phyloP scores from a whole-genome alignment of 768 basidiomycete genomes.

The Boletus sp. region DNA sequence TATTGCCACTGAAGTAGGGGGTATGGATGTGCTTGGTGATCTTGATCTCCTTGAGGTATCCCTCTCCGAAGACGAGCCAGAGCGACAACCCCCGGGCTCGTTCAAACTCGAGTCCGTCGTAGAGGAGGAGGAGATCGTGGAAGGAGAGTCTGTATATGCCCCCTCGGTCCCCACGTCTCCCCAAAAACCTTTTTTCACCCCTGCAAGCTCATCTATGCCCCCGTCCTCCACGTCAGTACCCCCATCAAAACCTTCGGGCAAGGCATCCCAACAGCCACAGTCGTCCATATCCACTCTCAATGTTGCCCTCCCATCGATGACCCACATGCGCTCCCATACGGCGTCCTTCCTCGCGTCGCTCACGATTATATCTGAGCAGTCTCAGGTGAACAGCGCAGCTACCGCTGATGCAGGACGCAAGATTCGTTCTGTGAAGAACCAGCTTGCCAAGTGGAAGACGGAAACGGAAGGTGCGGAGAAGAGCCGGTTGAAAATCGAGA shows the following conservation, averaged over 20 bases:
- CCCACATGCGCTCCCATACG: conserved; percentile 71
- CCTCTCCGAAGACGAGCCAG: conserved; percentile 30
- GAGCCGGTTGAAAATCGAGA: conserved; percentile 71
- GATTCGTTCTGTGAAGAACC: conserved; percentile 82
- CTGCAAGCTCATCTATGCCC: conserved; percentile 44
- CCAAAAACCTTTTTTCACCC: conserved; percentile 57
- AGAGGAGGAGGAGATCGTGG: conserved; percentile 40
- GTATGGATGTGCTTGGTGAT: conserved; percentile 66
- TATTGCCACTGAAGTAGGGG: conserved; percentile 76
- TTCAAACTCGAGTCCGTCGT: conserved; percentile 35
- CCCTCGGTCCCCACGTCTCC: conserved; percentile 44
- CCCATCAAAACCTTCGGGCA: conserved; percentile 26
- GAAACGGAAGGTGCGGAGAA: conserved; percentile 87
- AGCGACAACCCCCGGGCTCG: conserved; percentile 27
- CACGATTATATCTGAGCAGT: conserved; percentile 78
- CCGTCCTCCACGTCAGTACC: conserved; percentile 51
- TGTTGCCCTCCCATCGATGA: conserved; percentile 57
- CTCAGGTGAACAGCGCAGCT: conserved; percentile 83
- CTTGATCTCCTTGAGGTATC: conserved; percentile 62
- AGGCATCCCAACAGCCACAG: conserved; percentile 17
- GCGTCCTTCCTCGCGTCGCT: conserved; percentile 73
- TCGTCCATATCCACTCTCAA: conserved; percentile 32
- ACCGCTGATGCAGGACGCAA: conserved; percentile 85
- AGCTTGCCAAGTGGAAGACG: conserved; percentile 72
- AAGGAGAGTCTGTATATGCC: conserved; percentile 43